A percentile compares a stretch with the other conserved stretches of the same genome.
Evolutionary conservation across 495 filamentous ascomycete genomes (phyloP).

Genomic region (Chaetomidium leptoderma): DNA sequence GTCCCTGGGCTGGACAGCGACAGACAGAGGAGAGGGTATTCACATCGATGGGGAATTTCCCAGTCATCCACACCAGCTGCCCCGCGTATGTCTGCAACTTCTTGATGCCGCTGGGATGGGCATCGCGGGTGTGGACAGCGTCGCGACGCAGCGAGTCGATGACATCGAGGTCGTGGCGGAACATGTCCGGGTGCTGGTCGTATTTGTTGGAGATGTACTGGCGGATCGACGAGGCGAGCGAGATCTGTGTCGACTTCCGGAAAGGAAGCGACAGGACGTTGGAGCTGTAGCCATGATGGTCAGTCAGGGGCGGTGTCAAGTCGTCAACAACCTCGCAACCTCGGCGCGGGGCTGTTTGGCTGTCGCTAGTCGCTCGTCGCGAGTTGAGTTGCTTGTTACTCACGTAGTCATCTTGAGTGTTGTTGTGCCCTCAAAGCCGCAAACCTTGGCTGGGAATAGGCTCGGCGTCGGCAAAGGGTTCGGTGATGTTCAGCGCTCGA

Average conservation of each 20-base stretch:
- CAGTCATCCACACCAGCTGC: conserved; percentile 88
- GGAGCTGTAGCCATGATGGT: conserved; percentile 15
- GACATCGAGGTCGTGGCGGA: conserved; percentile 77
- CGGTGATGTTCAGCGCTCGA: background rate
- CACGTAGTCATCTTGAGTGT: conserved; percentile 16
- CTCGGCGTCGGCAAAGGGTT: background rate
- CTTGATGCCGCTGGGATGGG: conserved; percentile 82
- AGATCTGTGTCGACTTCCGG: conserved; percentile 72
- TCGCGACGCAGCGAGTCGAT: conserved; percentile 79
- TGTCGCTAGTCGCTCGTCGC: no score
- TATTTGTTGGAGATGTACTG: conserved; percentile 98
- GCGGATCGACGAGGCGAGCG: conserved; percentile 75
- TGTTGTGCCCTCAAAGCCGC: background rate
- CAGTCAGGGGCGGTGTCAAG: background rate
- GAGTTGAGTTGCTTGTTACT: conserved; percentile 4
- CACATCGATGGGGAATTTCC: conserved; percentile 96
- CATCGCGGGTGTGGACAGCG: conserved; percentile 80
- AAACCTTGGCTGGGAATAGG: background rate
- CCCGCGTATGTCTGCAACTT: conserved; percentile 86
- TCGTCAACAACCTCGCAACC: no score
- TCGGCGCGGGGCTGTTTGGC: no score
- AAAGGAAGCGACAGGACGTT: conserved; percentile 69
- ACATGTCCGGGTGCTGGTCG: conserved; percentile 99
- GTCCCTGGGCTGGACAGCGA: no score
- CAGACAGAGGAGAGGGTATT: background rate